A percentile compares a stretch with the other conserved stretches of the same genome.
Evolutionary conservation across 345 rosid genomes (phyloP).

Genomic region (Rubroshorea leprosula): DNA sequence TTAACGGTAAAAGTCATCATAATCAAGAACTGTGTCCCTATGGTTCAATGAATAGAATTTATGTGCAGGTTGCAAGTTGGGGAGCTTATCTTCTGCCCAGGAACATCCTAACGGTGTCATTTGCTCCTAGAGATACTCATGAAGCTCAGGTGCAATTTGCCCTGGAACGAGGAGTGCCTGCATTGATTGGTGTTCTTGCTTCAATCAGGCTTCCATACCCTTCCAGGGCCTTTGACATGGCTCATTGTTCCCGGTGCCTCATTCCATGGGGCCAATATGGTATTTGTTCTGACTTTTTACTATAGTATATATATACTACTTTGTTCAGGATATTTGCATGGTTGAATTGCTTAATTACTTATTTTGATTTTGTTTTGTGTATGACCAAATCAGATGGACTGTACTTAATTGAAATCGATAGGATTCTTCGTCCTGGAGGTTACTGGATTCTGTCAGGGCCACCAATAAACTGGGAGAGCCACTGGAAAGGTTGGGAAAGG

Average conservation of each 20-base stretch:
- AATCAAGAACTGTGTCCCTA: background rate
- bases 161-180: slow-evolving; percentile 89
- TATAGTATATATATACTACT: too few species aligned
- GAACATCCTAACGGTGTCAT: slow-evolving; percentile 67
- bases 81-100: slow-evolving; percentile 85
- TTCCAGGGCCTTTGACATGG: slow-evolving; percentile 88
- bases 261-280: slow-evolving; percentile 85
- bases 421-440: slow-evolving; percentile 85
- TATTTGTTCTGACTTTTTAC: slow-evolving; percentile 15
- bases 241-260: slow-evolving; percentile 96
- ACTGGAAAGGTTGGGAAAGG: slow-evolving; percentile 84
- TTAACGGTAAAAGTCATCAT: background rate
- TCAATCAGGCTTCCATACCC: slow-evolving; percentile 89
- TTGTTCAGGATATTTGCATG: background rate
- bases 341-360: background rate
- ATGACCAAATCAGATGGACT: slow-evolving; percentile 49
- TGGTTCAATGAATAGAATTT: background rate
- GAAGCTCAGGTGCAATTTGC: slow-evolving; percentile 97
- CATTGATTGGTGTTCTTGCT: slow-evolving; percentile 78
- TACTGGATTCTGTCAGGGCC: slow-evolving; percentile 96
- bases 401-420: slow-evolving; percentile 76
- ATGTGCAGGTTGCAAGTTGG: slow-evolving; percentile 79
- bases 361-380: background rate
- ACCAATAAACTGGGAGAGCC: slow-evolving; percentile 76
- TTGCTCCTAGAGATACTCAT: slow-evolving; percentile 95